phyloP scores from a whole-genome alignment of 192 early-diverging fungal species.

The Martensiomyces pterosporus region DNA sequence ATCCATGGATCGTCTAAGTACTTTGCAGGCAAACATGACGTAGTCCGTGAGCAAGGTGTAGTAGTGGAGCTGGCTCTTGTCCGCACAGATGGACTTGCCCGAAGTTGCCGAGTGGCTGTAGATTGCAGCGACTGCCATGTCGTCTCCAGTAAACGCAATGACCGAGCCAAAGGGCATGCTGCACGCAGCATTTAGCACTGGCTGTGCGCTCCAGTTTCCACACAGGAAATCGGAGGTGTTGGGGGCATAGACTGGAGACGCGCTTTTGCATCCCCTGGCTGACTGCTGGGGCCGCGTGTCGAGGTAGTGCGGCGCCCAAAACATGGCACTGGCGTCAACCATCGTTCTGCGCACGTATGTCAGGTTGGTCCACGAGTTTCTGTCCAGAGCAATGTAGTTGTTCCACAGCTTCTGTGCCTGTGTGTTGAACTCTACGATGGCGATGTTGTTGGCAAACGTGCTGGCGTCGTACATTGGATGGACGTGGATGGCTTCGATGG shows the following conservation, averaged over 20 bases:
- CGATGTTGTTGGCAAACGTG: constrained; percentile 34
- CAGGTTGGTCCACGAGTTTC: constrained; percentile 23
- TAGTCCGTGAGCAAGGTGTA: constrained; percentile 37
- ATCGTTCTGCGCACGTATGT: background rate
- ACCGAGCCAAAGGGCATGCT: constrained; percentile 38
- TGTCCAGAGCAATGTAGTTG: constrained; percentile 33
- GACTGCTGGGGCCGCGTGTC: too few relatives aligned
- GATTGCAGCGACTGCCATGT: constrained; percentile 17
- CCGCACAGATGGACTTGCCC: constrained; percentile 31
- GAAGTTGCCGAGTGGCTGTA: constrained; percentile 32
- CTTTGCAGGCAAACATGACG: too few relatives aligned
- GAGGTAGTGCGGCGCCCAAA: constrained; percentile 3
- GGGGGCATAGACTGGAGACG: constrained; percentile 18
- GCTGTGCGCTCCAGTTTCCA: constrained; percentile 19
- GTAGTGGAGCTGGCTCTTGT: constrained; percentile 30
- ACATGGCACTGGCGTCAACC: constrained; percentile 27
- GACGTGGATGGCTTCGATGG: constrained; percentile 15
- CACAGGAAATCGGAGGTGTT: constrained; percentile 39
- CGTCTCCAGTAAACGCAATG: constrained; percentile 25
- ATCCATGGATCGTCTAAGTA: too few relatives aligned
- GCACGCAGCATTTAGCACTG: constrained; percentile 18
- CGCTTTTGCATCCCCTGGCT: constrained; percentile 21
- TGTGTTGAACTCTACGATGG: constrained; percentile 24
- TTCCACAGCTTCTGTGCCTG: constrained; percentile 5
- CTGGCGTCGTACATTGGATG: constrained; percentile 19